These are phyloP conservation scores for Malbranchea zuffiana DNA, from an alignment of 2,329 filamentous ascomycete species.

Conservation along the genomic window DNA sequence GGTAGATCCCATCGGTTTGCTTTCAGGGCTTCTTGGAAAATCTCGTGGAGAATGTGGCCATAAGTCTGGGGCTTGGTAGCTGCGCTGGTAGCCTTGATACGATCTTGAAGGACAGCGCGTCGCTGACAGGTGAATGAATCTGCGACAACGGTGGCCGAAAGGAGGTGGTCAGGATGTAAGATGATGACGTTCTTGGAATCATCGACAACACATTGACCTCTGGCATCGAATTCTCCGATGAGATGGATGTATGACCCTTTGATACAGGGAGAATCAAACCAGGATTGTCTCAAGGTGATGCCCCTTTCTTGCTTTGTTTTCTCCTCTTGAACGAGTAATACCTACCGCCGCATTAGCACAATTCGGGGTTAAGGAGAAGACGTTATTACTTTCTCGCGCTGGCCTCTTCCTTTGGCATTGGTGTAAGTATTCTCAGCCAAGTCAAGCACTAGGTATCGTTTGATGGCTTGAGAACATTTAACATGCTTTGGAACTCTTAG, in stretches of 20 bases:
- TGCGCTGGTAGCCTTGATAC: slow-evolving; percentile 80
- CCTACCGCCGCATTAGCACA: slow-evolving; percentile 36
- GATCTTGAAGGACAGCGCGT: slow-evolving; percentile 84
- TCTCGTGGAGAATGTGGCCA: slow-evolving; percentile 84
- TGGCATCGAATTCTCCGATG: slow-evolving; percentile 61
- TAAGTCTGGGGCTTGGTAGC: slow-evolving; percentile 75
- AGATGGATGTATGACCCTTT: slow-evolving; percentile 73
- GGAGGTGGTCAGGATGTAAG: slow-evolving; percentile 85
- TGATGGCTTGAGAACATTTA: slow-evolving; percentile 60
- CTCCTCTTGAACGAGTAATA: slow-evolving; percentile 74
- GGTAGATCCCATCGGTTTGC: slow-evolving; percentile 66
- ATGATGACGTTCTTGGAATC: slow-evolving; percentile 77
- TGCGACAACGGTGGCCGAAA: slow-evolving; percentile 90
- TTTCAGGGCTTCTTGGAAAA: slow-evolving; percentile 83
- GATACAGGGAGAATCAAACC: slow-evolving; percentile 69
- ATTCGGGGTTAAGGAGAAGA: slow-evolving; percentile 15
- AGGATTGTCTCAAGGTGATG: slow-evolving; percentile 71
- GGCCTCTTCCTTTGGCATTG: slow-evolving; percentile 49
- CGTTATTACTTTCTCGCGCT: slow-evolving; percentile 57
- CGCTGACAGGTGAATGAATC: slow-evolving; percentile 89
- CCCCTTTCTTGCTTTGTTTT: slow-evolving; percentile 53
- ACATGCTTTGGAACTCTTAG: slow-evolving; percentile 57
- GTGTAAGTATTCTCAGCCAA: slow-evolving; percentile 59
- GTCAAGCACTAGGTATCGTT: slow-evolving; percentile 73
- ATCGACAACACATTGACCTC: slow-evolving; percentile 68